Evolutionary conservation across 2,329 filamentous ascomycete species (phyloP), one percentile per base, ranked within the genome.

Genomic region (Venturia pyrina): DNA sequence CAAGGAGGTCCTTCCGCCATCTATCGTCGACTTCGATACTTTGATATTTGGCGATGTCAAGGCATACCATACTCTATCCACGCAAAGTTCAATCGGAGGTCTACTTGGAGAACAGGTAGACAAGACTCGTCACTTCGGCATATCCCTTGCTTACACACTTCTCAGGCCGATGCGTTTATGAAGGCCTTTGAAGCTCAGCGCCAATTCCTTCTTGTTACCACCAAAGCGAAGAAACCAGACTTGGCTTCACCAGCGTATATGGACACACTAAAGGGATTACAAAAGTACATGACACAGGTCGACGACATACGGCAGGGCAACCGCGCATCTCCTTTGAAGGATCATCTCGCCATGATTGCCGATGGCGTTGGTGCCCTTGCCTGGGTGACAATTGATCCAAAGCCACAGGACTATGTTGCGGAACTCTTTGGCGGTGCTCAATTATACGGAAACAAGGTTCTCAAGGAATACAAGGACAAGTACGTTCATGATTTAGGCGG

Each of bases 361-460:
- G 93, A 98, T 73, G 93, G 93, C 70, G 93, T 96, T 70, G 89
- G 91, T 73, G 88, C 92, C 48, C 81, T 99, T 67, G 91, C 90
- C 43, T 99, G 95, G 95, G 89, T 98, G 66, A 89, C 89, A 0
- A 85, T 95, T 62, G 90, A 96, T 41, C 68, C 62, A 69, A 92
- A 91, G 74, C 95, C 95, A 1, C 87, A 85, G 69, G 93, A 95
- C 73, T 90, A 93, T 72, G 89, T 98, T 60, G 88, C 88, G 60
- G 93, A 96, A 70, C 88, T 88, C 67, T 82, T 96, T 24, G 87
- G 88, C 40, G 89, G 91, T 63, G 91, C 93, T 50, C 89, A 98
- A 75, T 96, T 96, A 80, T 97, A 91, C 72, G 95, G 95, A 43
- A 98, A 99, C 80, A 87, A 93, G 71, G 90, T 99, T 46, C 80